Percentiles rank a stretch among this genome's conserved stretches.
Evolutionary conservation across 192 early-diverging fungal genomes (phyloP).

Genomic region (Coemansia sp.): DNA sequence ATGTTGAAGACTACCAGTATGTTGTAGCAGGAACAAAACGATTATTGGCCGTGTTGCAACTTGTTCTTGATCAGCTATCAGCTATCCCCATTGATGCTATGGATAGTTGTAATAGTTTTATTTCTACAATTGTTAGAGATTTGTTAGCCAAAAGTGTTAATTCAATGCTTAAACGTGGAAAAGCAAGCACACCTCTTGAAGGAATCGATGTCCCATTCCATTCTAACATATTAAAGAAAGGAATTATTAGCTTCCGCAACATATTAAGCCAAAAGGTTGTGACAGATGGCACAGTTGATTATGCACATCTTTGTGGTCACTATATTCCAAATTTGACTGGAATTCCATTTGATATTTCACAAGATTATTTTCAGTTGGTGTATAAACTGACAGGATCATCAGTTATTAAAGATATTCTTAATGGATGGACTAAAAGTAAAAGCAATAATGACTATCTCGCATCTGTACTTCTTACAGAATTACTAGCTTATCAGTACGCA

Average conservation of each 20-base stretch:
- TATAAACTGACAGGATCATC: slow-evolving; percentile 66
- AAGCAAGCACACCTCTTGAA: too few relatives aligned
- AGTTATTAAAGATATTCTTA: slow-evolving; percentile 64
- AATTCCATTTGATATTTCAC: slow-evolving; percentile 76
- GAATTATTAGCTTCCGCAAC: slow-evolving; percentile 85
- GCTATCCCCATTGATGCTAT: neutral
- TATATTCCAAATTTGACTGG: slow-evolving; percentile 97
- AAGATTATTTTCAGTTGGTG: slow-evolving; percentile 73
- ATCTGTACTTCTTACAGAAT: slow-evolving; percentile 76
- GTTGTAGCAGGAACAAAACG: slow-evolving; percentile 82
- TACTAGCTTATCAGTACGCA: slow-evolving; percentile 91
- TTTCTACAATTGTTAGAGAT: too few relatives aligned
- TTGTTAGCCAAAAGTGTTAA: too few relatives aligned
- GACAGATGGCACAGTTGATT: slow-evolving; percentile 60
- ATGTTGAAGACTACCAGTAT: slow-evolving; percentile 93
- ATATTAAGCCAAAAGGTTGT: slow-evolving; percentile 73
- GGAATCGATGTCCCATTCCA: slow-evolving; percentile 90
- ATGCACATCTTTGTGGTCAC: slow-evolving; percentile 63
- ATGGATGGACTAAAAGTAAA: slow-evolving; percentile 54
- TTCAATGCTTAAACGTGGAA: too few relatives aligned
- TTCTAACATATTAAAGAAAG: slow-evolving; percentile 75
- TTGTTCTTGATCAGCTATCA: slow-evolving; percentile 80
- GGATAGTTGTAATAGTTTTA: slow-evolving; percentile 39
- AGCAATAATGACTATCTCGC: slow-evolving; percentile 61
- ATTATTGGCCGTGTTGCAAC: slow-evolving; percentile 75